Conservation (phyloP, 306 rosid species). For the Fagus sylvatica region DNA sequence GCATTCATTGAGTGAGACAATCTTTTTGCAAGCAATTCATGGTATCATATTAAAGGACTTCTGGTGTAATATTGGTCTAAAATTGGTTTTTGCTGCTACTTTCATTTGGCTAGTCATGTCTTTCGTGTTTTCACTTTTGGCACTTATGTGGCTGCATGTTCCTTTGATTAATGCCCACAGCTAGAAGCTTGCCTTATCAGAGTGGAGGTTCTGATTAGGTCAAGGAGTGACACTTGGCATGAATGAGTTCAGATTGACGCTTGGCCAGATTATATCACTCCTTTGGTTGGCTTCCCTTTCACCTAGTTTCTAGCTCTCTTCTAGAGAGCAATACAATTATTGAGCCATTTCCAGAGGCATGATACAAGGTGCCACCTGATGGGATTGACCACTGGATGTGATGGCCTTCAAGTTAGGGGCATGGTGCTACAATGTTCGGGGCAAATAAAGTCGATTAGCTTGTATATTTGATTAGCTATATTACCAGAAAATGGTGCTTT, state of each 20-base stretch:
- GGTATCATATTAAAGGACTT: too few species aligned
- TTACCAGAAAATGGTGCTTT: neutral
- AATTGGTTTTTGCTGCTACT: too few species aligned
- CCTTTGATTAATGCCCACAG: neutral
- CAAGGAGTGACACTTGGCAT: neutral
- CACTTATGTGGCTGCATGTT: neutral
- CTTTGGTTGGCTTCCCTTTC: neutral
- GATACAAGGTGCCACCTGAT: constrained; percentile 3
- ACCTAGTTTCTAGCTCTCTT: neutral
- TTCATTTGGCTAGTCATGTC: too few species aligned
- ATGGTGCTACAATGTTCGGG: neutral
- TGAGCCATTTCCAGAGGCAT: neutral
- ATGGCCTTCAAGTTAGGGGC: neutral
- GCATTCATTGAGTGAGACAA: too few species aligned
- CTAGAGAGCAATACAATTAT: neutral
- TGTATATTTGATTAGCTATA: neutral
- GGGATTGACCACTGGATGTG: neutral
- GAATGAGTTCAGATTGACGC: neutral
- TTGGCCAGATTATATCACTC: neutral
- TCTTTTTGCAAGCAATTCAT: too few species aligned
- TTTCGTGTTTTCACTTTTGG: too few species aligned
- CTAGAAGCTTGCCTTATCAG: neutral
- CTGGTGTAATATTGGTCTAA: too few species aligned
- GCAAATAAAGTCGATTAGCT: neutral
- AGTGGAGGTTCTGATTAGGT: neutral